Evolutionary conservation across 352 stramenopile species (phyloP).

Genomic region (Pythium insidiosum): DNA sequence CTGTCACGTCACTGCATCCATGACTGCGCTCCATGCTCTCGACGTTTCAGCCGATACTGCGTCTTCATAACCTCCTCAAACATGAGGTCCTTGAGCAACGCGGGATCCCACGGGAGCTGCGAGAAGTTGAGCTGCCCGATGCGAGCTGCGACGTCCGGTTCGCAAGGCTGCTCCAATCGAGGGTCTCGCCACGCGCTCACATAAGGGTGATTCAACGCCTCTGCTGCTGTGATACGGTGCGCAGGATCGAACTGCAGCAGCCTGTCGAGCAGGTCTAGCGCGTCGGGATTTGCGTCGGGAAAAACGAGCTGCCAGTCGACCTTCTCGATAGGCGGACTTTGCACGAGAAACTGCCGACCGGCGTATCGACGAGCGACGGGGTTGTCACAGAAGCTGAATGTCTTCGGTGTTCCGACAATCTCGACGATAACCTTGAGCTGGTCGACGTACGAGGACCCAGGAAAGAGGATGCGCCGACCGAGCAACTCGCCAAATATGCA

Average conservation of each 20-base stretch:
- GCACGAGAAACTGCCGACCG: constrained; percentile 71
- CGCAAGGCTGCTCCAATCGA: constrained; percentile 49
- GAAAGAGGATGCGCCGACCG: constrained; percentile 76
- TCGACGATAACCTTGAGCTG: constrained; percentile 85
- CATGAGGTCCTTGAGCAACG: constrained; percentile 68
- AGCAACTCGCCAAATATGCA: constrained; percentile 99
- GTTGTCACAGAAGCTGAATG: constrained; percentile 85
- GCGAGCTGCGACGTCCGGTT: constrained; percentile 35
- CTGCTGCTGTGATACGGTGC: constrained; percentile 73
- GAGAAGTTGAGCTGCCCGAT: constrained; percentile 72
- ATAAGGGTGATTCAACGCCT: constrained; percentile 87
- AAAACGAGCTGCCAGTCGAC: constrained; percentile 75
- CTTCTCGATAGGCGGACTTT: constrained; percentile 60
- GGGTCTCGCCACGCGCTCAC: constrained; percentile 75
- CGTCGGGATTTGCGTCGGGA: constrained; percentile 77
- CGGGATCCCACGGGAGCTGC: constrained; percentile 58
- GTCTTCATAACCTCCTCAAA: constrained; percentile 82
- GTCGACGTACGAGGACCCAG: constrained; percentile 81
- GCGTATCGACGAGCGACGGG: constrained; percentile 75
- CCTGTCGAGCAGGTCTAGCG: constrained; percentile 78
- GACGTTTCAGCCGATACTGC: constrained; percentile 26
- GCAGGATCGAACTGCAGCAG: constrained; percentile 85
- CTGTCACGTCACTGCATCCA: too few relatives aligned
- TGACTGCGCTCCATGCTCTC: too few relatives aligned
- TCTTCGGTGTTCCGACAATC: constrained; percentile 74